Evolutionary conservation across 176 grass and related monocot species (phyloP), one percentile per base, ranked within the genome.

Genomic region (Rhynchospora tenuis): DNA sequence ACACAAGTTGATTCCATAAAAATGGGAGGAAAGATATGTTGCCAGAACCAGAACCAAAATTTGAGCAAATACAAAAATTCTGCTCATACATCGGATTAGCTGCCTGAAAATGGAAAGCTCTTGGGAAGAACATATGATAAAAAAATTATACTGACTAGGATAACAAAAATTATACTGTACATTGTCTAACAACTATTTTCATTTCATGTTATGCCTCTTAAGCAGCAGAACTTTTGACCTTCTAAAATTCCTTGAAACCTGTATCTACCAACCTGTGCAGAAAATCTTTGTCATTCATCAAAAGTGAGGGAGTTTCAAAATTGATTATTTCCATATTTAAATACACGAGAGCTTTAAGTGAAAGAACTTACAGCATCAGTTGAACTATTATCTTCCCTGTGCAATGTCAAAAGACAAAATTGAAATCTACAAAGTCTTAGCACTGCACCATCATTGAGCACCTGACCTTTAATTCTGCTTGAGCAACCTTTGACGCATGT

Each of bases 151-250:
- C 73, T 29, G 24, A 76, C 23, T 55, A 76, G 73, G 73, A 54
- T 55, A 55, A 76, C 44, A 76, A 76, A 76, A 7, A 55, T 76
- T 71, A 76, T 76, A 55, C 69, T 73, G 69, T 76, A 76, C 73
- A 76, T 52, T 27, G 48, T 76, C 73, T 76, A 76, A 28, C 48
- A 74, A 29, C 48, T 76, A 54, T 11, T 29, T 76, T 74, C 70
- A 55, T 28, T 45, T 76, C 23, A 74, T 48, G 70, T 74, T 74
- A 17, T 55, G 23, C 55, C 20, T 61, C 73, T 28, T 28, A 54
- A 14, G 13, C 24, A 76, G 73, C 73, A 76, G 48, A 55, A 55
- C 7, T 12, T 75, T 76, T 52, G 73, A 55, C 26, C 50, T 76
- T 76, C 48, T 55, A 76, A 75, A 76, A 71, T 76, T 23, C 8